These are phyloP conservation scores for Gaertneriomyces sp. DNA, from an alignment of 192 early-diverging fungal species.

Conservation along the genomic window DNA sequence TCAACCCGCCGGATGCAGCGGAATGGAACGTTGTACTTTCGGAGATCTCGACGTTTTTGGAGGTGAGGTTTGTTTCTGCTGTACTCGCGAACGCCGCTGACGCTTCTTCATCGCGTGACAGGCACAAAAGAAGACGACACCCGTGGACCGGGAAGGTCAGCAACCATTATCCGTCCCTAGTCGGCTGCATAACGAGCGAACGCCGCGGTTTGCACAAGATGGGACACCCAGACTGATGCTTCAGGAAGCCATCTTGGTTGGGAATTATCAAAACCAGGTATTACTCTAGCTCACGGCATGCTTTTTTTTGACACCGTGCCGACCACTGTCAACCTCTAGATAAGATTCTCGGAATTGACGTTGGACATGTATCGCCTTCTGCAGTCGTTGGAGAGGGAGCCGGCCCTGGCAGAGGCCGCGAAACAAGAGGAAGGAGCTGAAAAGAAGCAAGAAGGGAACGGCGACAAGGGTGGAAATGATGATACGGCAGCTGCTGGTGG, in stretches of 20 bases:
- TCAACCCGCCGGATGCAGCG: conserved; percentile 81
- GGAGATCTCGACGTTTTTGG: conserved; percentile 70
- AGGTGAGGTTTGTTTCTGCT: conserved; percentile 48
- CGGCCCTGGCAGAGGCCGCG: conserved; percentile 29
- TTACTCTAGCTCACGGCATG: neutral
- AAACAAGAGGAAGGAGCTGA: neutral
- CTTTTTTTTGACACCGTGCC: neutral
- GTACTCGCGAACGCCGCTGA: neutral
- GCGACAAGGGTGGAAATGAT: conserved; percentile 30
- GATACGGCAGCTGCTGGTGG: conserved; percentile 37
- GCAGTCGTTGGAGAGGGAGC: conserved; percentile 85
- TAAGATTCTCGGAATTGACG: conserved; percentile 95
- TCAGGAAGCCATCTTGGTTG: conserved; percentile 94
- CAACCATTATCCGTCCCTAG: conserved; percentile 44
- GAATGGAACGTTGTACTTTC: conserved; percentile 74
- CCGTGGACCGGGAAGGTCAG: conserved; percentile 50
- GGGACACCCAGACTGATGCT: conserved; percentile 56
- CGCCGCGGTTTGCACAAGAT: conserved; percentile 58
- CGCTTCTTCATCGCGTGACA: conserved; percentile 26
- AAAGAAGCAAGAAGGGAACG: conserved; percentile 8
- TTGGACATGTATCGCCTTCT: conserved; percentile 96
- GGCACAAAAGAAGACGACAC: conserved; percentile 77
- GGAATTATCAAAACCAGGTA: conserved; percentile 87
- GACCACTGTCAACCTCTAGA: conserved; percentile 31
- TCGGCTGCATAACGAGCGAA: conserved; percentile 50